These are phyloP conservation scores for Leucogyrophana mollusca DNA, from an alignment of 768 basidiomycete genomes.

Conservation along the genomic window DNA sequence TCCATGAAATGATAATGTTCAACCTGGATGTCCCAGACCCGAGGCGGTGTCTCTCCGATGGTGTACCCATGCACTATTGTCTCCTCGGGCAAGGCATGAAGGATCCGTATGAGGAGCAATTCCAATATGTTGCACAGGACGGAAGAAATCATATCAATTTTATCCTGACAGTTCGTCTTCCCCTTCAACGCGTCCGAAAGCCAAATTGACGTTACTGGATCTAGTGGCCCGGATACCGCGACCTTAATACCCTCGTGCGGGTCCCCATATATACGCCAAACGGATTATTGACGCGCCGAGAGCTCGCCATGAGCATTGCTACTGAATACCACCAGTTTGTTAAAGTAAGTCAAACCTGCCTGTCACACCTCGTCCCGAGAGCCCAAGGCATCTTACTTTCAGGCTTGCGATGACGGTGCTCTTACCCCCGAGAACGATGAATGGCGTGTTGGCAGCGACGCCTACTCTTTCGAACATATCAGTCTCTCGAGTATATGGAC, in stretches of 20 bases:
- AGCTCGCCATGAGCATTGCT: constrained; percentile 8
- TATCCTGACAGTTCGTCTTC: constrained; percentile 1
- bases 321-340: constrained; percentile 6
- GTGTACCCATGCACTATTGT: constrained; percentile 6
- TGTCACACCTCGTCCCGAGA: background rate
- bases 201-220: constrained; percentile 2
- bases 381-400: background rate
- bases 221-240: constrained; percentile 11
- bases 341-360: constrained; percentile 4
- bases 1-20: constrained; percentile 1
- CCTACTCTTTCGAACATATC: constrained; percentile 4
- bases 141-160: background rate
- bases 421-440: background rate
- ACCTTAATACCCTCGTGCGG: background rate
- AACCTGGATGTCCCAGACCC: background rate
- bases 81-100: background rate
- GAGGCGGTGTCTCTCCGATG: background rate
- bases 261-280: constrained; percentile 1
- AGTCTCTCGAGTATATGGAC: constrained; percentile 10
- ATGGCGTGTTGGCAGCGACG: constrained; percentile 7
- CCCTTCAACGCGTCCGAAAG: background rate
- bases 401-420: constrained; percentile 1
- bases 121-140: background rate
- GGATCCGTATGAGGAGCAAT: constrained; percentile 3
- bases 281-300: background rate